Evolutionary conservation across 148 eudicot genomes (phyloP).

Genomic region (Suaeda aralocaspica): DNA sequence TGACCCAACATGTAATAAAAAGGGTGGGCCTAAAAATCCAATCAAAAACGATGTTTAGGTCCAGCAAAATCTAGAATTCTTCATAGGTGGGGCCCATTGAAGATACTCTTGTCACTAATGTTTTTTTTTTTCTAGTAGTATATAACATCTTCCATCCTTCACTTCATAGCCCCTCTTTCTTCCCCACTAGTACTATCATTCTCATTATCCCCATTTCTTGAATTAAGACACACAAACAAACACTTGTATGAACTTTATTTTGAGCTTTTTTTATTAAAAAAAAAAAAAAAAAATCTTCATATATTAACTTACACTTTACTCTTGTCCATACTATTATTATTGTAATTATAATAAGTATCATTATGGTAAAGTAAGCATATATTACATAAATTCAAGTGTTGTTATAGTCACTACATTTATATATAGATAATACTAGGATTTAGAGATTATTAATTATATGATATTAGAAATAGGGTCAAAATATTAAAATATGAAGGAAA

Average conservation of each 20-base stretch:
- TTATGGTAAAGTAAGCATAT: not conserved
- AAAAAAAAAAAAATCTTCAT: not conserved
- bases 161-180: constrained; percentile 15
- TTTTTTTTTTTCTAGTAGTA: not conserved
- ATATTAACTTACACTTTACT: constrained; percentile 30
- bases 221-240: not conserved
- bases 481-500: constrained; percentile 46
- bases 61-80: constrained; percentile 31
- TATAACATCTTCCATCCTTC: constrained; percentile 25
- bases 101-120: constrained; percentile 27
- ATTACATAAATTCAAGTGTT: constrained; percentile 6
- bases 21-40: constrained; percentile 28
- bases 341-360: constrained; percentile 1
- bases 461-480: not conserved
- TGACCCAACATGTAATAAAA: constrained; percentile 21
- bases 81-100: constrained; percentile 21
- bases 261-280: no score
- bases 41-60: constrained; percentile 27
- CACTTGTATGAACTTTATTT: not conserved
- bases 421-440: not conserved
- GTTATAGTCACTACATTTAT: not conserved
- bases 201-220: not conserved
- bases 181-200: not conserved
- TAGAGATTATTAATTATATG: not conserved
- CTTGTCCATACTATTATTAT: constrained; percentile 28